A percentile compares a stretch with the other conserved stretches of the same genome.
phyloP scores from a whole-genome alignment of 352 stramenopile species.

The Pythium biforme region DNA sequence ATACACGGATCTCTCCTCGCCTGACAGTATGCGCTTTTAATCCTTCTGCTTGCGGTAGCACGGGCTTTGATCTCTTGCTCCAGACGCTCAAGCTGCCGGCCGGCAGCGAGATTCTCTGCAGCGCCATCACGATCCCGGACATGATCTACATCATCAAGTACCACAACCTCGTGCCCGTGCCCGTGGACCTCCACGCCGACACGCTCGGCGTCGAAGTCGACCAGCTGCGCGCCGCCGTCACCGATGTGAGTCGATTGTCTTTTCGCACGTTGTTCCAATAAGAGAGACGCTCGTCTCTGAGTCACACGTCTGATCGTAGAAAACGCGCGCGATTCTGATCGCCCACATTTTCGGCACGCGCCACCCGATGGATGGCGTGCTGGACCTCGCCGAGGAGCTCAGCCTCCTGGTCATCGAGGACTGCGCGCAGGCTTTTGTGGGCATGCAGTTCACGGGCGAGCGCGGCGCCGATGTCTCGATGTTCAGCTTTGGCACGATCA shows the following conservation, averaged over 20 bases:
- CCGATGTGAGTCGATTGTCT: constrained; percentile 31
- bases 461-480: constrained; percentile 66
- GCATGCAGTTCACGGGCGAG: constrained; percentile 65
- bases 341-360: constrained; percentile 80
- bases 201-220: constrained; percentile 62
- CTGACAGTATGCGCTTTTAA: too few species aligned
- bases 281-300: too few species aligned
- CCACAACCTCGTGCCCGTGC: constrained; percentile 72
- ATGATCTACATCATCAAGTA: constrained; percentile 80
- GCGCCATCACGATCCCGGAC: constrained; percentile 83
- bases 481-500: constrained; percentile 90
- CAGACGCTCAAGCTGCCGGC: constrained; percentile 68
- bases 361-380: constrained; percentile 47
- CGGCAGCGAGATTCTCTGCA: constrained; percentile 74
- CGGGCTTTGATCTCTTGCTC: constrained; percentile 78
- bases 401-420: constrained; percentile 74
- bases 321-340: constrained; percentile 69
- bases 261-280: not conserved
- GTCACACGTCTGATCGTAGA: too few species aligned
- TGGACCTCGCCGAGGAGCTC: constrained; percentile 51
- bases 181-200: constrained; percentile 63
- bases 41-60: too few species aligned
- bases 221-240: constrained; percentile 42
- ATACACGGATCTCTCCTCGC: too few species aligned
- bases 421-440: constrained; percentile 75